Percentiles rank a stretch among this genome's conserved stretches.
Evolutionary conservation across 768 basidiomycete genomes (phyloP).

Genomic region (Agrocybe pediades): DNA sequence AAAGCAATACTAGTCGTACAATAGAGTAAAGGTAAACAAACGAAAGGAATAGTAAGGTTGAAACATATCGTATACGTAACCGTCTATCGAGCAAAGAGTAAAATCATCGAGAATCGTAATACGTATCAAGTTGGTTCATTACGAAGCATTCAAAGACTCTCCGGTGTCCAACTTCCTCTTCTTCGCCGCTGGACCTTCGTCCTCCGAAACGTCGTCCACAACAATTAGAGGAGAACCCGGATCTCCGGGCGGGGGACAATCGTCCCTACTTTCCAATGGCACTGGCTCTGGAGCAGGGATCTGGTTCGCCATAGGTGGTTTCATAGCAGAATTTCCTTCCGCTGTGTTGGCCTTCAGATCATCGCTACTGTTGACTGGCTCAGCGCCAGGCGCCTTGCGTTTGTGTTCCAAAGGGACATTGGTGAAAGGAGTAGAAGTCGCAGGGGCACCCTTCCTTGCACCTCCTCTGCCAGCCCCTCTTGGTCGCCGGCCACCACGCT

Average conservation of each 20-base stretch:
- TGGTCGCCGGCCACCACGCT: conserved; percentile 36
- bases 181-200: conserved; percentile 57
- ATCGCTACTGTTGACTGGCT: conserved; percentile 1
- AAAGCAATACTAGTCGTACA: conserved; percentile 8
- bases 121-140: no score
- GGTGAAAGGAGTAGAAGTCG: conserved; percentile 41
- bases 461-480: conserved; percentile 30
- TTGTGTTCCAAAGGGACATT: conserved; percentile 40
- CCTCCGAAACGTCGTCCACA: conserved; percentile 65
- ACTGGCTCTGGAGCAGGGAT: conserved; percentile 2
- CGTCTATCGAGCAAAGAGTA: background rate
- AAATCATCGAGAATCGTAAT: background rate
- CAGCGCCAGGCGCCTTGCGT: conserved; percentile 12
- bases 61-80: conserved; percentile 1
- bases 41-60: conserved; percentile 6
- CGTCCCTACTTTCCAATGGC: conserved; percentile 20
- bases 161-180: conserved; percentile 49
- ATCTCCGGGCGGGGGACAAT: conserved; percentile 32
- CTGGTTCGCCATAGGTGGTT: conserved; percentile 7
- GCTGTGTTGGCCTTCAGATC: background rate
- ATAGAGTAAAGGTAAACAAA: conserved; percentile 18
- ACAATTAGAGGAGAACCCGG: conserved; percentile 58
- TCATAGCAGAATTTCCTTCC: conserved; percentile 4
- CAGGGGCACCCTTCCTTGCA: conserved; percentile 26
- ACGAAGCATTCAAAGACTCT: conserved; percentile 8